These are phyloP conservation scores for Prosopis cineraria DNA, from an alignment of 306 rosid species.

Conservation along the genomic window DNA sequence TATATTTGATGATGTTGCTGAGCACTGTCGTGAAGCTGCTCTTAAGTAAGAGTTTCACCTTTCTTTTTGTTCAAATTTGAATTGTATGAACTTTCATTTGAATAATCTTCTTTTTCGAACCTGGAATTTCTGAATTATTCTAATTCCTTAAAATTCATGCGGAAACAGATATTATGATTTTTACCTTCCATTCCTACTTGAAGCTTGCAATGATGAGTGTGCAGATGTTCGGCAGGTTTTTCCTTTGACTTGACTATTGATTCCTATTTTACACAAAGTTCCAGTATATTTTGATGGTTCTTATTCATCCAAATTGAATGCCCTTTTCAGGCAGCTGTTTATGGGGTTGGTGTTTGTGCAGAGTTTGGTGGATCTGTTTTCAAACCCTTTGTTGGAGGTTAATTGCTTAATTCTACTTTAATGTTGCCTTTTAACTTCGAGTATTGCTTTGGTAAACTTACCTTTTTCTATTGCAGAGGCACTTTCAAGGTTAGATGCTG, in stretches of 20 bases:
- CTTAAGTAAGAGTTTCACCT: constrained; percentile 60
- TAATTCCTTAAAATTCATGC: constrained; percentile 5
- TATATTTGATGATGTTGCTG: constrained; percentile 95
- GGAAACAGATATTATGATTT: constrained; percentile 82
- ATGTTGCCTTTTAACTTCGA: constrained; percentile 16
- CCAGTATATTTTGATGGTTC: constrained; percentile 4
- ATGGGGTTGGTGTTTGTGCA: constrained; percentile 97
- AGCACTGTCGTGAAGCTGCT: constrained; percentile 93
- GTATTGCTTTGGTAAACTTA: constrained; percentile 16
- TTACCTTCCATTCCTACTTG: constrained; percentile 88
- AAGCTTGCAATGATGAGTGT: constrained; percentile 94
- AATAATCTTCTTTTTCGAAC: background rate
- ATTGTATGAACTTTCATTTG: constrained; percentile 4
- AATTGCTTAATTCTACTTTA: constrained; percentile 27
- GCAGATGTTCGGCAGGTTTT: constrained; percentile 95
- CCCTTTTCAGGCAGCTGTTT: constrained; percentile 89
- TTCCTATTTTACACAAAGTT: constrained; percentile 8
- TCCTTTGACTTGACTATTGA: background rate
- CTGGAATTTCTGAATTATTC: constrained; percentile 29
- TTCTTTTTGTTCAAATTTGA: constrained; percentile 9
- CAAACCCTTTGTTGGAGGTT: constrained; percentile 84
- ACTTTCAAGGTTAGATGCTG: constrained; percentile 82
- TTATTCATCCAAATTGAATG: constrained; percentile 22
- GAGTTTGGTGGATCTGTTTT: constrained; percentile 94
- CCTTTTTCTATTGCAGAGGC: constrained; percentile 68